These are phyloP conservation scores for Acacia concinna DNA, from an alignment of 331 rosid genomes.

Conservation along the genomic window DNA sequence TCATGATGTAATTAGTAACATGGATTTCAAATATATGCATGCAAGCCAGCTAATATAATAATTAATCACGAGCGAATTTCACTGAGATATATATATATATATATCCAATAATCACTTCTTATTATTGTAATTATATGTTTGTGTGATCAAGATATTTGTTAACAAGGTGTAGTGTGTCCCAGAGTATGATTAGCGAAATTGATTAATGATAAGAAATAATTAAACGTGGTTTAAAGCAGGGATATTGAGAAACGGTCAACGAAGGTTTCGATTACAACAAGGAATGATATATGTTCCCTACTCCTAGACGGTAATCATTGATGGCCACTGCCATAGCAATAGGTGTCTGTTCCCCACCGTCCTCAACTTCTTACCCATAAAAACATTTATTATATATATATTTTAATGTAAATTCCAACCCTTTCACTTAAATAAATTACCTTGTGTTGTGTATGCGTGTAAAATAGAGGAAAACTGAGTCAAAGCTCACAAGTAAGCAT, in stretches of 20 bases:
- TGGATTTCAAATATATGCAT: background rate
- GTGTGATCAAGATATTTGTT: background rate
- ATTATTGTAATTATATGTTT: background rate
- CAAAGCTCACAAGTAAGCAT: background rate
- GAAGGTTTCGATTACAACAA: background rate
- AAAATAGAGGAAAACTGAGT: background rate
- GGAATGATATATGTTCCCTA: background rate
- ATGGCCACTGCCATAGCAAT: background rate
- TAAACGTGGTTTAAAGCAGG: background rate
- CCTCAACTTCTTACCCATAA: background rate
- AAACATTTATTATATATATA: background rate
- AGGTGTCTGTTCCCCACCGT: background rate
- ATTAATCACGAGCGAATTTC: background rate
- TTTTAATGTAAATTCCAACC: no score
- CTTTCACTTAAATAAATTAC: background rate
- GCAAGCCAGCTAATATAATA: background rate
- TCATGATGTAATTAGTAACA: background rate
- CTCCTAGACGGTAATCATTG: constrained; percentile 15
- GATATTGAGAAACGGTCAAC: background rate
- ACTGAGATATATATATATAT: no score
- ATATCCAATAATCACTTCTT: background rate
- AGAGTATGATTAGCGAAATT: background rate
- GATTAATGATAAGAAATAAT: background rate
- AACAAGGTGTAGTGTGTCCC: background rate
- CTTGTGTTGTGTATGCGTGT: background rate